Percentiles rank a stretch among this genome's conserved stretches.
These are phyloP conservation scores for Mycena vulgaris DNA, from an alignment of 768 basidiomycete species.

Conservation along the genomic window DNA sequence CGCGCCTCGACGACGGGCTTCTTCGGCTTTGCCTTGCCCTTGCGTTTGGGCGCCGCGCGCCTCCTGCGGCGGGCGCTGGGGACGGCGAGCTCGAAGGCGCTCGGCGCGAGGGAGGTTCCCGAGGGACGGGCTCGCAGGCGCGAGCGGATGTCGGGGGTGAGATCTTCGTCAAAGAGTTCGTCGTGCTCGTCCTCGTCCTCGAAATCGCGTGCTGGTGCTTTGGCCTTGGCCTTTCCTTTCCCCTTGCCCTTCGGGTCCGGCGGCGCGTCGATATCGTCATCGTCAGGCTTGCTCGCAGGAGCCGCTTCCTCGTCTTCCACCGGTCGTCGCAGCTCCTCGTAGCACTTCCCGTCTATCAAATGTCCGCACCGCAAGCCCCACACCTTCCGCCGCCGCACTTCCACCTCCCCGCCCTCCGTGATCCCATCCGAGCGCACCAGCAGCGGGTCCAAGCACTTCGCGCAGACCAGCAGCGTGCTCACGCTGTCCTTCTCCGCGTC, in stretches of 20 bases:
- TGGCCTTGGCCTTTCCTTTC: constrained; percentile 60
- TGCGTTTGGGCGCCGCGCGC: constrained; percentile 23
- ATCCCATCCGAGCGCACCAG: constrained; percentile 66
- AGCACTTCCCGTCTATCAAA: constrained; percentile 83
- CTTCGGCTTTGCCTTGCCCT: constrained; percentile 48
- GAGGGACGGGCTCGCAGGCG: constrained; percentile 66
- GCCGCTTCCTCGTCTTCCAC: constrained; percentile 22
- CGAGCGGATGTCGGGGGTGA: constrained; percentile 64
- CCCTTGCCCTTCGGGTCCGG: constrained; percentile 3
- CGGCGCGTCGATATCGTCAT: not conserved
- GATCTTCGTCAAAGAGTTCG: constrained; percentile 37
- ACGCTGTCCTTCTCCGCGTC: constrained; percentile 60
- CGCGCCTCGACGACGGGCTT: constrained; percentile 61
- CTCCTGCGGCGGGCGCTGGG: constrained; percentile 5
- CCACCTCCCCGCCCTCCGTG: constrained; percentile 58
- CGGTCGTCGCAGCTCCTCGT: constrained; percentile 71
- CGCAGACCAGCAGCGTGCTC: constrained; percentile 73
- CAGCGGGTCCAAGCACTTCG: constrained; percentile 76
- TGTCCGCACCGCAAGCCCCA: constrained; percentile 87
- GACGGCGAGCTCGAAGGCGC: constrained; percentile 28
- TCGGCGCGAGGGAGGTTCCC: constrained; percentile 7
- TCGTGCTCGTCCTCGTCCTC: constrained; percentile 33
- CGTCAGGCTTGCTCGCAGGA: not conserved
- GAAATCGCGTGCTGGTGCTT: constrained; percentile 52
- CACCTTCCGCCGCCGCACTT: constrained; percentile 63